These are phyloP conservation scores for Gracilaria domingensis DNA, from an alignment of 23 red algal species.

Conservation along the genomic window DNA sequence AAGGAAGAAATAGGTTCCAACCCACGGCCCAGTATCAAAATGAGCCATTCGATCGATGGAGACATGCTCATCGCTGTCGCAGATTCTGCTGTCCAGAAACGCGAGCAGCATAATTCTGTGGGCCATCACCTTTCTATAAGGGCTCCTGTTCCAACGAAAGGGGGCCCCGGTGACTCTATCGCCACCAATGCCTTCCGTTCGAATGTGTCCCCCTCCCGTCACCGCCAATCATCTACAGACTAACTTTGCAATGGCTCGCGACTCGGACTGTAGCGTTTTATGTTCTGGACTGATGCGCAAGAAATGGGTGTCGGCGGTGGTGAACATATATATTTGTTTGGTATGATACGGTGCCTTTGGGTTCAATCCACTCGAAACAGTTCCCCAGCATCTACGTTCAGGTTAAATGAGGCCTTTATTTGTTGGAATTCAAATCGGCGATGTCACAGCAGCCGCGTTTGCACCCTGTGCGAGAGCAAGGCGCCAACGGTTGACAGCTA, in stretches of 20 bases:
- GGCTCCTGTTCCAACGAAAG: not conserved
- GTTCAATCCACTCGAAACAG: not conserved
- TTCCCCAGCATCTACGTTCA: conserved; percentile 70
- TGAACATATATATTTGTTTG: conserved; percentile 84
- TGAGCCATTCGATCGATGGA: conserved; percentile 56
- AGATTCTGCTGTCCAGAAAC: conserved; percentile 42
- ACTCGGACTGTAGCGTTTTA: conserved; percentile 63
- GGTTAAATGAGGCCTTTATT: conserved; percentile 81
- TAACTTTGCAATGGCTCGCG: conserved; percentile 50
- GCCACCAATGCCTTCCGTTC: not conserved
- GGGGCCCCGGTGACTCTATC: not conserved
- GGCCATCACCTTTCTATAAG: too few relatives aligned
- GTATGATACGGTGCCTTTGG: conserved; percentile 72
- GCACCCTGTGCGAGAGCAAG: too few relatives aligned
- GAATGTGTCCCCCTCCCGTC: conserved; percentile 1
- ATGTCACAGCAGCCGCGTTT: too few relatives aligned
- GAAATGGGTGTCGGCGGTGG: conserved; percentile 81
- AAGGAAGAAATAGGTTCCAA: not conserved
- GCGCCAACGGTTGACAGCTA: too few relatives aligned
- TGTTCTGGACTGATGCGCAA: conserved; percentile 91
- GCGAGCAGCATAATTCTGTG: not conserved
- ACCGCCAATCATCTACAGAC: not conserved
- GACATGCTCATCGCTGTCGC: conserved; percentile 53
- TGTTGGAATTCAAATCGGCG: too few relatives aligned
- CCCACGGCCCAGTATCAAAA: not conserved